phyloP scores from a whole-genome alignment of 2,329 filamentous ascomycete species.

The Zymoseptoria passerinii region DNA sequence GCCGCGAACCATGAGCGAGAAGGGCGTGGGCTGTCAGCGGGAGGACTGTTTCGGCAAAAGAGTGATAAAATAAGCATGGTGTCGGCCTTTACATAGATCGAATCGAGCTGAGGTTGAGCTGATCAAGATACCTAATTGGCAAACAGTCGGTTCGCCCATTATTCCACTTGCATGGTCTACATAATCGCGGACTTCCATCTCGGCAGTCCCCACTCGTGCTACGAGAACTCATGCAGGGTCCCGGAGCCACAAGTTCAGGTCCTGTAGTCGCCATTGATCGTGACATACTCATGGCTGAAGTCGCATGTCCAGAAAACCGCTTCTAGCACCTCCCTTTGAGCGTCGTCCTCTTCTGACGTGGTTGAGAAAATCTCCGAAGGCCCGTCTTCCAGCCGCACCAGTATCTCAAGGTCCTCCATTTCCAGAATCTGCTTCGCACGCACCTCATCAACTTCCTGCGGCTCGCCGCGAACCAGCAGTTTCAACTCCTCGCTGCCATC shows the following conservation, averaged over 20 bases:
- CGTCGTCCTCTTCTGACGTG: constrained; percentile 29
- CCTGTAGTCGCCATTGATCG: constrained; percentile 60
- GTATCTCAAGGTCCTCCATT: constrained; percentile 69
- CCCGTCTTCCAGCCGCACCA: constrained; percentile 63
- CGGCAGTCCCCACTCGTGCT: background rate
- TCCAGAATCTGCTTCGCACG: constrained; percentile 70
- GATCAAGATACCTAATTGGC: too few relatives aligned
- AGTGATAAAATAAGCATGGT: too few relatives aligned
- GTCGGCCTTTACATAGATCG: too few relatives aligned
- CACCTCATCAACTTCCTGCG: constrained; percentile 67
- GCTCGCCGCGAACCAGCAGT: constrained; percentile 70
- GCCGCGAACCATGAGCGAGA: too few relatives aligned
- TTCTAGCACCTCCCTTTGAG: constrained; percentile 31
- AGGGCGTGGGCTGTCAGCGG: too few relatives aligned
- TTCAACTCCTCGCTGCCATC: constrained; percentile 71
- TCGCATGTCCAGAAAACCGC: constrained; percentile 80
- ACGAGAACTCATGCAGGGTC: background rate
- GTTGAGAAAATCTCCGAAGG: background rate
- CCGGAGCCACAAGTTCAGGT: constrained; percentile 35
- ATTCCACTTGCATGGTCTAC: background rate
- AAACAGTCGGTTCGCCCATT: too few relatives aligned
- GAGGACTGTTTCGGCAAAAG: too few relatives aligned
- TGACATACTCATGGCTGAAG: constrained; percentile 74
- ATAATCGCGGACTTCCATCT: background rate
- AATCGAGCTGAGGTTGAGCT: too few relatives aligned